Conservation (phyloP, 345 rosid genomes). For the Sisymbrium irio region DNA sequence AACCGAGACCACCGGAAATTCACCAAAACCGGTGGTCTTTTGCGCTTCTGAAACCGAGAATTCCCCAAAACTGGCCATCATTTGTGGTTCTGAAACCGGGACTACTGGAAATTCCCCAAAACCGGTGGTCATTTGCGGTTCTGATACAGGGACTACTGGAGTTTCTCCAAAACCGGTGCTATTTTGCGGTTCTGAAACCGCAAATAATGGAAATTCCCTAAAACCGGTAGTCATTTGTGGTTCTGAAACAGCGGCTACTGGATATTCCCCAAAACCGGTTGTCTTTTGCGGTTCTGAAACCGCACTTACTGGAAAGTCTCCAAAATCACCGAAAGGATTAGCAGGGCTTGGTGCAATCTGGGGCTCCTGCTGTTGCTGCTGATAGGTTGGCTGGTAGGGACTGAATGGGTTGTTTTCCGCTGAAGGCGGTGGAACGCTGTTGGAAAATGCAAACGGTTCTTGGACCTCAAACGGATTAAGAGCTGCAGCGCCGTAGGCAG, state of each 20-base stretch:
- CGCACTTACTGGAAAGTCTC: slow-evolving; percentile 31
- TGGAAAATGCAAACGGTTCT: slow-evolving; percentile 58
- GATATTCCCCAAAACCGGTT: slow-evolving; percentile 27
- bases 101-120: neutral
- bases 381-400: slow-evolving; percentile 52
- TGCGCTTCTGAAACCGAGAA: neutral
- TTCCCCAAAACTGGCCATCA: neutral
- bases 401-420: slow-evolving; percentile 63
- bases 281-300: neutral
- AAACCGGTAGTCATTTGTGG: neutral
- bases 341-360: slow-evolving; percentile 46
- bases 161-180: neutral
- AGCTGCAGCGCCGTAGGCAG: slow-evolving; percentile 56
- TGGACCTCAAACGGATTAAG: slow-evolving; percentile 82
- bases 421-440: slow-evolving; percentile 40
- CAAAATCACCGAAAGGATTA: slow-evolving; percentile 79
- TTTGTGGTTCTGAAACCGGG: neutral
- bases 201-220: neutral
- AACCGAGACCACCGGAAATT: neutral
- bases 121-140: neutral
- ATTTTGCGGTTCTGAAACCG: neutral
- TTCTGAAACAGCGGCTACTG: slow-evolving; percentile 10
- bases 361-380: slow-evolving; percentile 38
- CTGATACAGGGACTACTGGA: neutral
- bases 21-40: neutral